Evolutionary conservation across 2,329 filamentous ascomycete genomes (phyloP).

Genomic region (Nannizziopsis barbatae): DNA sequence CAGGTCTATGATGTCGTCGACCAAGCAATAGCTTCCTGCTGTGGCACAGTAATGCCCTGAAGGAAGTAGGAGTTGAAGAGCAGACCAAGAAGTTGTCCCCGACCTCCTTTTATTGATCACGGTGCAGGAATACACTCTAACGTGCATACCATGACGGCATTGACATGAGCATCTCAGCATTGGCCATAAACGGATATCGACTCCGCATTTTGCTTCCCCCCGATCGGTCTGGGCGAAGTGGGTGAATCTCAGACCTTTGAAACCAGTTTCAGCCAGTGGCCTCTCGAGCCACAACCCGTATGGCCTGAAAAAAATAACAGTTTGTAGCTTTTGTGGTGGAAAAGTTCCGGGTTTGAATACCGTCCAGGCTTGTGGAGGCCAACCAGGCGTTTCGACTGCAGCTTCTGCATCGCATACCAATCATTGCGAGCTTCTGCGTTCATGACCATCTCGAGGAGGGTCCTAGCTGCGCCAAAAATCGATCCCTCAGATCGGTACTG

Average conservation of each 20-base stretch:
- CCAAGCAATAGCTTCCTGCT: neutral
- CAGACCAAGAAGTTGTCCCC: neutral
- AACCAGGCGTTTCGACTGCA: too few species aligned
- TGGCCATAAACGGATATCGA: neutral
- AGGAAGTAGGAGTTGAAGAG: constrained; percentile 3
- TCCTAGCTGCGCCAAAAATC: neutral
- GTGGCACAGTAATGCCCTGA: neutral
- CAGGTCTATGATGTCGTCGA: neutral
- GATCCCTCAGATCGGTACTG: constrained; percentile 6
- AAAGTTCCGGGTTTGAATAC: too few species aligned
- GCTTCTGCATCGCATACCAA: too few species aligned
- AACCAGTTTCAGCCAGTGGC: too few species aligned
- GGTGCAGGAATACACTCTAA: neutral
- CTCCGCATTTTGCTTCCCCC: too few species aligned
- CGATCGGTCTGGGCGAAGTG: too few species aligned
- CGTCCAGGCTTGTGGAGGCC: too few species aligned
- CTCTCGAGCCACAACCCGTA: too few species aligned
- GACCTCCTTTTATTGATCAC: constrained; percentile 3
- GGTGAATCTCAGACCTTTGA: too few species aligned
- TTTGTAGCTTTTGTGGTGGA: too few species aligned
- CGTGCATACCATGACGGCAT: constrained; percentile 8
- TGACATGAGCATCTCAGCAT: neutral
- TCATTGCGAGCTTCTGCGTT: too few species aligned
- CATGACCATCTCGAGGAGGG: neutral
- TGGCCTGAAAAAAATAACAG: too few species aligned